These are phyloP conservation scores for Trichoderma lentiforme DNA, from an alignment of 2,329 filamentous ascomycete species.

Conservation along the genomic window DNA sequence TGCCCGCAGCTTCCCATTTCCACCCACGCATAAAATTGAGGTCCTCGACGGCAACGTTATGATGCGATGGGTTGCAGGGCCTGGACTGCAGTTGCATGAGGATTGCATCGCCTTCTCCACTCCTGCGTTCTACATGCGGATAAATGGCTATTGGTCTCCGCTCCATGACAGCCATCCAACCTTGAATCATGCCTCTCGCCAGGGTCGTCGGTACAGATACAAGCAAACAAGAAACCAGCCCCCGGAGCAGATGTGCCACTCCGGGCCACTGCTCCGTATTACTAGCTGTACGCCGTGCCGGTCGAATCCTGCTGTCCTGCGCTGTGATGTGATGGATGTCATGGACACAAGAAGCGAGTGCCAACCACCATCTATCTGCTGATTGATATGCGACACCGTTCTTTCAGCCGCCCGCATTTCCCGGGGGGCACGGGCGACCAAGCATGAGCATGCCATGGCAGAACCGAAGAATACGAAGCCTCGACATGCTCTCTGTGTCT, in stretches of 20 bases:
- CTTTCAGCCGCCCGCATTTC: background rate
- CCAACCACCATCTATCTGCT: background rate
- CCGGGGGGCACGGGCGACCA: background rate
- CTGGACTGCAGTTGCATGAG: background rate
- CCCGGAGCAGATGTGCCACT: background rate
- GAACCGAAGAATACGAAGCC: background rate
- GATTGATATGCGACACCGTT: background rate
- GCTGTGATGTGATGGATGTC: background rate
- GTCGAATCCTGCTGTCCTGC: background rate
- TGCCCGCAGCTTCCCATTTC: background rate
- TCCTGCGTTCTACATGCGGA: background rate
- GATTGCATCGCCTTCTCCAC: background rate
- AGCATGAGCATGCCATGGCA: background rate
- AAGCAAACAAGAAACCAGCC: background rate
- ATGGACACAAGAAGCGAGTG: background rate
- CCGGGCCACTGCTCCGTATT: constrained; percentile 1
- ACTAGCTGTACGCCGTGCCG: background rate
- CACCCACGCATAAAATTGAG: background rate
- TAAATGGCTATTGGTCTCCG: constrained; percentile 5
- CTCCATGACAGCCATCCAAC: constrained; percentile 1
- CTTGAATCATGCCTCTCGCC: constrained; percentile 6
- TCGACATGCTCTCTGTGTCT: background rate
- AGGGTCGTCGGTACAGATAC: background rate
- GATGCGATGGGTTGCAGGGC: background rate
- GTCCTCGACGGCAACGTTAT: background rate